Percentiles rank a stretch among this genome's conserved stretches.
Conservation (phyloP, 2,329 filamentous ascomycete species). For the Colletotrichum navitas region DNA sequence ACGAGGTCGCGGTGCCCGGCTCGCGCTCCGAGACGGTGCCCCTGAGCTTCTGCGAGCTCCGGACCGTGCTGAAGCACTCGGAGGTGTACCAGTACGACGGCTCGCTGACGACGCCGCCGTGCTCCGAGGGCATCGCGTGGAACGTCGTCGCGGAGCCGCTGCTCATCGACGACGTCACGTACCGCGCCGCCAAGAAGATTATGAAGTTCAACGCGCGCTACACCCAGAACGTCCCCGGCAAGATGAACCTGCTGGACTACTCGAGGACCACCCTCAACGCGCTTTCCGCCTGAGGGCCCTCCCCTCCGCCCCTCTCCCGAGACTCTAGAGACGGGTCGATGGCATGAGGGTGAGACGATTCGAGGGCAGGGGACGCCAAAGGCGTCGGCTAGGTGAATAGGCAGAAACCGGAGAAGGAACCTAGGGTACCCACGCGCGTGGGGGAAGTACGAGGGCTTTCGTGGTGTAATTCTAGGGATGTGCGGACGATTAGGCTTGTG, state of each 20-base stretch:
- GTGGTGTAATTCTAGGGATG: background rate
- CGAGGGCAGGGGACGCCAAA: background rate
- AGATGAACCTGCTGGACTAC: conserved; percentile 56
- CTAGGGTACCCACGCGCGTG: background rate
- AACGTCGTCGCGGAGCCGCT: conserved; percentile 63
- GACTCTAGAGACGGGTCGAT: background rate
- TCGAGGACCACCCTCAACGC: conserved; percentile 29
- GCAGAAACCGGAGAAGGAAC: background rate
- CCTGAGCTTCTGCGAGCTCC: conserved; percentile 59
- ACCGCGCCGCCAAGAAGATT: conserved; percentile 63
- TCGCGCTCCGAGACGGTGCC: conserved; percentile 50
- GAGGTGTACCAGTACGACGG: conserved; percentile 66
- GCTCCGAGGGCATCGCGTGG: conserved; percentile 68
- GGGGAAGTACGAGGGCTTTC: background rate
- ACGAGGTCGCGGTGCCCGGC: conserved; percentile 56
- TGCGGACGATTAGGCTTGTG: background rate
- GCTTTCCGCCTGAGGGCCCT: background rate
- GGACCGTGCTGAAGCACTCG: conserved; percentile 51
- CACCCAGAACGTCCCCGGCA: conserved; percentile 63
- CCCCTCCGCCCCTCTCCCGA: no score
- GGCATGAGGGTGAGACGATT: background rate
- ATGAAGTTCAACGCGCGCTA: conserved; percentile 69
- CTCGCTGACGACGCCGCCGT: conserved; percentile 73
- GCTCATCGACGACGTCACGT: conserved; percentile 61
- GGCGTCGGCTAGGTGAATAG: background rate